Base-by-base conservation (phyloP, 73 alveolate species). In the Blepharisma japonicum region DNA sequence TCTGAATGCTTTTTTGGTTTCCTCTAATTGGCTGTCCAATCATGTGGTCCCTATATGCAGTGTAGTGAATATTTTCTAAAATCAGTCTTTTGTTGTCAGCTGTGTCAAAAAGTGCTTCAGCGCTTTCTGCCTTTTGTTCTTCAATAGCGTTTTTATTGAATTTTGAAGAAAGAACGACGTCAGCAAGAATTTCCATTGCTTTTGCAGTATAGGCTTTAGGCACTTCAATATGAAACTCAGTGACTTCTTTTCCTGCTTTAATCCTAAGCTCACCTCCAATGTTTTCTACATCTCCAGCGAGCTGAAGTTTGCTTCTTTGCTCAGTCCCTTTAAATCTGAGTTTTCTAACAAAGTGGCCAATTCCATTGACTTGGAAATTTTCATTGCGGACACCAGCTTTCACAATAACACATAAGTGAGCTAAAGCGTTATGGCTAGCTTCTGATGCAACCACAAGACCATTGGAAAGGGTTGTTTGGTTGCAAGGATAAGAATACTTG, bases 21-120 rank as follows among this genome's bases (percentile, higher is more conserved):
- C 98, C 98, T 55, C 90, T 78, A 68, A 93, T 93, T 32, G 96
- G 96, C 74, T 77, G 89, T 18, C 97, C 96, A 94, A 93, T 87
- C 87, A 88, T 88, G 72, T 92, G 96, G n/a, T 90, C 88, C 82
- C 86, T 87, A 72, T 83, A 92, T 1, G 89, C 89, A 78, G 83
- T 85, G 71, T 51, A 81, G 55, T 85, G 81, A 6, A 84, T 87
- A 55, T 71, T 81, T 54, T 89, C 89, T 86, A 89, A 77, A 51
- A 89, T 61, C 45, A 46, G 11, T 72, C 32, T 14, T 5, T 18
- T n/a, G 74, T 6, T 7, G 14, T 6, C 46, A 81, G 14, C 50
- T 76, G 74, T 84, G 46, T 78, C 86, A 55, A 77, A 54, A 78
- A 72, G 90, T 85, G 90, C 98, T 47, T 83, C 71, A 84, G 85